Evolutionary conservation across 2,329 filamentous ascomycete genomes (phyloP).

Genomic region (Colletotrichum musae): DNA sequence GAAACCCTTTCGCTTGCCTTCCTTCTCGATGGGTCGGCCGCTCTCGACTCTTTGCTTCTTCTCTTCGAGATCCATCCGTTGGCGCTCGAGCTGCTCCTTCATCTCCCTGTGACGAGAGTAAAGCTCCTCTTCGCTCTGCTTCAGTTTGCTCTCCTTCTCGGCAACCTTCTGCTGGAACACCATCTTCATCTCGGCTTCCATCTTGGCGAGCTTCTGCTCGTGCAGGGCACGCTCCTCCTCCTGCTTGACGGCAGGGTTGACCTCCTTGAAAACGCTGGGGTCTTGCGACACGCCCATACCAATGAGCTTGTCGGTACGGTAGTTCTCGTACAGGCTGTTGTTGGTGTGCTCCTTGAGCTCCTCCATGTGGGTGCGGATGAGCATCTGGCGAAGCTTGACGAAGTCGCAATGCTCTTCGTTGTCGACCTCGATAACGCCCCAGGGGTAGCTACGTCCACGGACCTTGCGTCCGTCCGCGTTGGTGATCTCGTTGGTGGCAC

Average conservation of each 20-base stretch:
- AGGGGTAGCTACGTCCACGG: constrained; percentile 95
- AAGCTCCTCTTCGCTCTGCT: constrained; percentile 98
- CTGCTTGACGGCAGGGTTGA: constrained; percentile 99
- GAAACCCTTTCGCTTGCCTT: constrained; percentile 99
- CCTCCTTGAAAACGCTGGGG: constrained; percentile 99
- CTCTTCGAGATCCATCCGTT: constrained; percentile 95
- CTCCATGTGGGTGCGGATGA: constrained; percentile 99
- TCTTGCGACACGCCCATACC: constrained; percentile 99
- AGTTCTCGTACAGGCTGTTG: constrained; percentile 99
- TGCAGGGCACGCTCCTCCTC: constrained; percentile 98
- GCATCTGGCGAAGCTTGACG: constrained; percentile 99
- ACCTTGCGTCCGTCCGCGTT: constrained; percentile 95
- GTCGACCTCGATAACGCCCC: constrained; percentile 99
- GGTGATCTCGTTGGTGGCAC: constrained; percentile 94
- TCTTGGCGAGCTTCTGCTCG: constrained; percentile 99
- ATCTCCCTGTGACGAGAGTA: constrained; percentile 99
- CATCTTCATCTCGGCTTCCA: constrained; percentile 99
- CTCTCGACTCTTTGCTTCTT: constrained; percentile 98
- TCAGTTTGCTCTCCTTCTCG: constrained; percentile 99
- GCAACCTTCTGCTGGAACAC: constrained; percentile 99
- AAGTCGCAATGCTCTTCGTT: constrained; percentile 99
- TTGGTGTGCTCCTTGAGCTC: constrained; percentile 99
- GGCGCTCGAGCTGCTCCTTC: constrained; percentile 98
- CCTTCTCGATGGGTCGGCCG: constrained; percentile 95
- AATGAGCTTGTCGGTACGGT: constrained; percentile 99